Evolutionary conservation across 805 yeast species (phyloP).

Genomic region (Barnettozyma wickerhamii): DNA sequence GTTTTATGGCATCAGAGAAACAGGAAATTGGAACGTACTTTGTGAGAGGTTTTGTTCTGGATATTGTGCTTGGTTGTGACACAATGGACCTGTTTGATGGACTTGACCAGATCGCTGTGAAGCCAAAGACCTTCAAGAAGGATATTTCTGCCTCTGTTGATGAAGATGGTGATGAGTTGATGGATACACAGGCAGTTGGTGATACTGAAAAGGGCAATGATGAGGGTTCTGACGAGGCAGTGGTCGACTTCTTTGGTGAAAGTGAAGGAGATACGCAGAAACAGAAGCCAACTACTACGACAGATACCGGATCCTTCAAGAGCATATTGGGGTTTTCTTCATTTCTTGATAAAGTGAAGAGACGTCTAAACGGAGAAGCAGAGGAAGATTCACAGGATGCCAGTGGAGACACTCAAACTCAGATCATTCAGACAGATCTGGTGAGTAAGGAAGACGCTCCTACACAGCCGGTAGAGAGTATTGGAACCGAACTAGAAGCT

Average conservation of each 20-base stretch:
- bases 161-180: constrained; percentile 1
- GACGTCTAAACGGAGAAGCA: constrained; percentile 14
- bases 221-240: background rate
- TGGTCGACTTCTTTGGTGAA: background rate
- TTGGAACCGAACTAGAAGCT: background rate
- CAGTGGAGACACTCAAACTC: background rate
- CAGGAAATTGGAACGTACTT: too few species aligned
- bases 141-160: constrained; percentile 7
- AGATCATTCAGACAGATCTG: background rate
- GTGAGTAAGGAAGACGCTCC: too few species aligned
- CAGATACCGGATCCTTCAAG: background rate
- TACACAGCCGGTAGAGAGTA: background rate
- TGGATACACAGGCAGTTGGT: background rate
- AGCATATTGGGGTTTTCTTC: constrained; percentile 8
- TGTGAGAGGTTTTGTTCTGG: too few species aligned
- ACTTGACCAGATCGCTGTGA: constrained; percentile 12
- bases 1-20: too few species aligned
- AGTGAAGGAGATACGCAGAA: too few species aligned
- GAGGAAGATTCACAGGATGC: constrained; percentile 1
- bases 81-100: constrained; percentile 22
- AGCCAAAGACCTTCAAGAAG: constrained; percentile 20
- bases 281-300: too few species aligned
- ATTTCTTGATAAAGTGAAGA: constrained; percentile 14
- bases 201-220: constrained; percentile 2
- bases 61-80: background rate